Base-by-base conservation (phyloP, 1,284 basidiomycete species). In the Sporisorium sorghi region DNA sequence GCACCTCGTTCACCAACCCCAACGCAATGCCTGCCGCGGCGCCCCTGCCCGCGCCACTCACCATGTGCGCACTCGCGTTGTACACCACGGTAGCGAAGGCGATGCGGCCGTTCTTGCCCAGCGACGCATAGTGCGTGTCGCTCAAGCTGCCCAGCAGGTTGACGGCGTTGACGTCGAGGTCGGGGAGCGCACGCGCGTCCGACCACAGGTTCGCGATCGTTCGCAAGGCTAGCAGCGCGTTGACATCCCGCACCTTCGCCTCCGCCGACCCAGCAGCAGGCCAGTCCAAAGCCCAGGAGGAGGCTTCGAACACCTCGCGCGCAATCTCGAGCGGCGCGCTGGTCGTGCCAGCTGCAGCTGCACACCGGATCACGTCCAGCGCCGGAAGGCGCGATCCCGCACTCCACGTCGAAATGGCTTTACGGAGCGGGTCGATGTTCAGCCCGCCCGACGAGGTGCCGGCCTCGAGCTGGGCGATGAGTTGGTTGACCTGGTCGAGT, bases 381-480 rank as follows among this genome's bases (percentile, higher is more conserved):
- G 95, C 93, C 59, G 96, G 96, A 86, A 97, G 96, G 7, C 92
- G 89, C 68, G 91, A 89, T 1, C 89, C 88, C 11, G 88, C 84
- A 0, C 93, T 93, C 95, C 96, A 99, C 26, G 90, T 87, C 23
- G 89, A 87, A 9, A 96, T 86, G 5, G 94, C 87, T 37, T 88
- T 58, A 15, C 54, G 47, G 7, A 82, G 58, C 3, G 70, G 49
- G n/a, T 54, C 54, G 5, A 82, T 58, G 30, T 77, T 62, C 24
- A 77, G 55, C 4, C 40, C 24, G 6, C 50, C 55, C 1, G 33
- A 30, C 12, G 53, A 37, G 11, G 43, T 28, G 19, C 54, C 40
- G 39, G 62, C 55, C 6, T 87, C 85, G n/a, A 95, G 87, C 73
- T 90, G 89, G 8, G 86, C 83, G 72, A 93, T 91, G 0, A 89